phyloP scores from a whole-genome alignment of 2,329 filamentous ascomycete species.

The Parafenestella ontariensis region DNA sequence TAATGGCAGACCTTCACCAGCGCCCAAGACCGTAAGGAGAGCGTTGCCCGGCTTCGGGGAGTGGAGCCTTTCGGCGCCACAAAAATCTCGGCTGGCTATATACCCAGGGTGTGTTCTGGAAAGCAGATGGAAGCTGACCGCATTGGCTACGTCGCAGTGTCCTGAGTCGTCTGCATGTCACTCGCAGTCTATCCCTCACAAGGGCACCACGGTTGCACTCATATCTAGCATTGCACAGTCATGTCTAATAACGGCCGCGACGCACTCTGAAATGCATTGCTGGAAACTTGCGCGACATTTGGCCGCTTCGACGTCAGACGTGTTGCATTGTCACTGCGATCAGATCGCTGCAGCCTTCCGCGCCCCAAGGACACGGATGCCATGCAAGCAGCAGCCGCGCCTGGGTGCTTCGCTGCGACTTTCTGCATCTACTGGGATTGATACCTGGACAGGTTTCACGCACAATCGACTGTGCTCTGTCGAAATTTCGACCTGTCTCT shows the following conservation, averaged over 20 bases:
- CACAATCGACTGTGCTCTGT: slow-evolving; percentile 31
- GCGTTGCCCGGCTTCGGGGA: slow-evolving; percentile 26
- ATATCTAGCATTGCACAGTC: too few relatives aligned
- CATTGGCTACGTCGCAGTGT: slow-evolving; percentile 10
- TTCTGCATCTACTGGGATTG: slow-evolving; percentile 34
- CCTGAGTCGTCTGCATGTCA: slow-evolving; percentile 9
- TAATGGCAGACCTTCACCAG: slow-evolving; percentile 1
- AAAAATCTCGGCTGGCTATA: slow-evolving; percentile 25
- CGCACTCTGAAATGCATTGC: too few relatives aligned
- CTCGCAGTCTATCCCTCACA: slow-evolving; percentile 12
- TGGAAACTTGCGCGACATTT: too few relatives aligned
- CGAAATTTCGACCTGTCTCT: slow-evolving; percentile 30
- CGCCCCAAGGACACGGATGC: slow-evolving; percentile 36
- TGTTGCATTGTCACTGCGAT: slow-evolving; percentile 26
- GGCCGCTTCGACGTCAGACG: slow-evolving; percentile 28
- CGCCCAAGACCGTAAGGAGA: slow-evolving; percentile 25
- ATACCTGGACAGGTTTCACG: slow-evolving; percentile 33
- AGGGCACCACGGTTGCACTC: slow-evolving; percentile 18
- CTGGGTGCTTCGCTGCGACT: slow-evolving; percentile 23
- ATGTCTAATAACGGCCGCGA: too few relatives aligned
- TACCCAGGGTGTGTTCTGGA: slow-evolving; percentile 28
- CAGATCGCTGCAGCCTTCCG: slow-evolving; percentile 44
- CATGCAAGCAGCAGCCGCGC: slow-evolving; percentile 31
- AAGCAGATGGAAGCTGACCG: slow-evolving; percentile 21
- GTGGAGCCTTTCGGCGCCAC: slow-evolving; percentile 28